These are phyloP conservation scores for Cytospora paraplurivora DNA, from an alignment of 2,329 filamentous ascomycete species.

Conservation along the genomic window DNA sequence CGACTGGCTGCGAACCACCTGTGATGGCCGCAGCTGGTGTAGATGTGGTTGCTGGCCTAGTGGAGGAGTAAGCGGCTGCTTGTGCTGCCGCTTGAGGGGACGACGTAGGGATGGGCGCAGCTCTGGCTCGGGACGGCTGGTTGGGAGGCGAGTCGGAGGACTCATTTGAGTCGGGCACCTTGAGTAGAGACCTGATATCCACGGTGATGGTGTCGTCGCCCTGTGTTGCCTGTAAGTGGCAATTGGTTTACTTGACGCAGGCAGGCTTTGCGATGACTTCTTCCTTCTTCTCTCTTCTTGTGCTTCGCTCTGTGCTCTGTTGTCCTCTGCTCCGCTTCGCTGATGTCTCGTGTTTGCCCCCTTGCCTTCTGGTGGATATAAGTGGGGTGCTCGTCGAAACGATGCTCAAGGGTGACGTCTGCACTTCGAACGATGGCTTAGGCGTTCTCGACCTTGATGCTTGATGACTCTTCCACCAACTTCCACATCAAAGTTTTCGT, in stretches of 20 bases:
- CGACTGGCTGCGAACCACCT: slow-evolving; percentile 23
- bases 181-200: slow-evolving; percentile 93
- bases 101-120: slow-evolving; percentile 39
- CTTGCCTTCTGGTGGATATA: slow-evolving; percentile 15
- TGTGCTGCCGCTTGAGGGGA: slow-evolving; percentile 32
- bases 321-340: slow-evolving; percentile 13
- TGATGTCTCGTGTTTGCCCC: slow-evolving; percentile 16
- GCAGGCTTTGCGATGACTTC: background rate
- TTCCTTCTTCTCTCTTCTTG: background rate
- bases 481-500: slow-evolving; percentile 8
- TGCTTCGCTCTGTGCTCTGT: slow-evolving; percentile 16
- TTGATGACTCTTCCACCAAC: slow-evolving; percentile 6
- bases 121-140: slow-evolving; percentile 36
- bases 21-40: slow-evolving; percentile 25
- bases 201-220: slow-evolving; percentile 66
- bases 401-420: slow-evolving; percentile 12
- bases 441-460: slow-evolving; percentile 11
- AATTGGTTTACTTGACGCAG: slow-evolving; percentile 38
- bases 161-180: slow-evolving; percentile 74
- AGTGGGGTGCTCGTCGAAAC: slow-evolving; percentile 14
- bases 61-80: slow-evolving; percentile 27
- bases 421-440: slow-evolving; percentile 7
- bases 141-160: slow-evolving; percentile 55
- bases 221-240: slow-evolving; percentile 39
- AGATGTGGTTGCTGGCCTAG: slow-evolving; percentile 20